phyloP scores from a whole-genome alignment of 208 protist species.

The Trichomonas gallinae region DNA sequence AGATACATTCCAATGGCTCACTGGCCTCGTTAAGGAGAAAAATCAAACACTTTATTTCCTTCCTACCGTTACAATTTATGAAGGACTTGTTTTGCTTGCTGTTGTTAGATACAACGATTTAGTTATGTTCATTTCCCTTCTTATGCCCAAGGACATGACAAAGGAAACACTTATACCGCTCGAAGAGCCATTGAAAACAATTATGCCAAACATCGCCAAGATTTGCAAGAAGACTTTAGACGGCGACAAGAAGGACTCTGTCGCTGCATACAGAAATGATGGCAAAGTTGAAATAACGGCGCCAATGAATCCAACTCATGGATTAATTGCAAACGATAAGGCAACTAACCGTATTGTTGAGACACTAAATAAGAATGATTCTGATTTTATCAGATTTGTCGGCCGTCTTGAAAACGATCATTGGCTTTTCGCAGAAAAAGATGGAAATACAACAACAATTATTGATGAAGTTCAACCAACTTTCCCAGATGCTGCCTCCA shows the following conservation, averaged over 20 bases:
- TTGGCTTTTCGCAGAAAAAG: not conserved
- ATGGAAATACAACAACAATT: not conserved
- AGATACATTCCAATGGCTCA: not conserved
- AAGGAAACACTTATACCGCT: not conserved
- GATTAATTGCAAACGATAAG: not conserved
- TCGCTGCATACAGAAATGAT: not conserved
- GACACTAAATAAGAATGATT: not conserved
- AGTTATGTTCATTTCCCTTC: not conserved
- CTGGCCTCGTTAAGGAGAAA: not conserved
- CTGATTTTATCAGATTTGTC: not conserved
- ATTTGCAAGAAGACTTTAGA: not conserved
- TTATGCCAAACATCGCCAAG: not conserved
- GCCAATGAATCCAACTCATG: not conserved
- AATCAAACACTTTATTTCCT: not conserved
- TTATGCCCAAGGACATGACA: not conserved
- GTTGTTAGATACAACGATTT: not conserved
- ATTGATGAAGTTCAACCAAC: not conserved
- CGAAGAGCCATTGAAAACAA: not conserved
- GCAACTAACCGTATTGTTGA: not conserved
- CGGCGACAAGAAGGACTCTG: not conserved
- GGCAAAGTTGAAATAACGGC: not conserved
- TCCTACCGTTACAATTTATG: not conserved
- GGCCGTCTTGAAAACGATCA: not conserved
- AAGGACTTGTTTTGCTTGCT: not conserved
- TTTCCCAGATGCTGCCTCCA: not conserved